These are phyloP conservation scores for Euphorbia schlechtendalii DNA, from an alignment of 441 rosid species.

Conservation along the genomic window DNA sequence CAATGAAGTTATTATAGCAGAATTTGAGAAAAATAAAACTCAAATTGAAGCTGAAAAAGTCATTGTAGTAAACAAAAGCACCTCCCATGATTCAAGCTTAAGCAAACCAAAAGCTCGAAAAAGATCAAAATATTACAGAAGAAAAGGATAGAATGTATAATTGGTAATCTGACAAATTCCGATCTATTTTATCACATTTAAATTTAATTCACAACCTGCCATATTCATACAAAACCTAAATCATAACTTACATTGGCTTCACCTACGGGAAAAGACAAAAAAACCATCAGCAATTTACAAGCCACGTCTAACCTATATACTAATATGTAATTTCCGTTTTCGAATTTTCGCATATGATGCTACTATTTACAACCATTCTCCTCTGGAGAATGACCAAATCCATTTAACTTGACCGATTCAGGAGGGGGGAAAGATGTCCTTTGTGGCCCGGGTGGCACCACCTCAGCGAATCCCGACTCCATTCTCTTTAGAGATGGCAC, in stretches of 20 bases:
- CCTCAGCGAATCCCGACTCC: slow-evolving; percentile 47
- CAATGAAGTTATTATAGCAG: too few species aligned
- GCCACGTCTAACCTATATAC: slow-evolving; percentile 32
- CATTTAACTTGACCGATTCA: slow-evolving; percentile 48
- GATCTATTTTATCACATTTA: slow-evolving; percentile 13
- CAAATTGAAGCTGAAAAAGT: too few species aligned
- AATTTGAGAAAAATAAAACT: too few species aligned
- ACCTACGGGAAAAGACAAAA: not conserved
- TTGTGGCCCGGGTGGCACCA: slow-evolving; percentile 24
- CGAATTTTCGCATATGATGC: too few species aligned
- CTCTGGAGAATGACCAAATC: too few species aligned
- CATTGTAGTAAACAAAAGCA: too few species aligned
- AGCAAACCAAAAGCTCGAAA: too few species aligned
- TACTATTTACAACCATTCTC: too few species aligned
- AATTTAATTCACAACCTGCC: not conserved
- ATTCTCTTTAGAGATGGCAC: slow-evolving; percentile 63
- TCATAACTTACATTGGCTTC: not conserved
- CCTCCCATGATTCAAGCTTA: too few species aligned
- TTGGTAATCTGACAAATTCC: too few species aligned
- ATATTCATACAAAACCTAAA: not conserved
- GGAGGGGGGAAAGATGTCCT: slow-evolving; percentile 26
- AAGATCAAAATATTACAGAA: too few species aligned
- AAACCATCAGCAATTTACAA: slow-evolving; percentile 28
- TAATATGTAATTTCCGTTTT: slow-evolving; percentile 23
- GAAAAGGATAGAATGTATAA: too few species aligned